These are phyloP conservation scores for Wickerhamiella spandovensis DNA, from an alignment of 805 yeast species.

Conservation along the genomic window DNA sequence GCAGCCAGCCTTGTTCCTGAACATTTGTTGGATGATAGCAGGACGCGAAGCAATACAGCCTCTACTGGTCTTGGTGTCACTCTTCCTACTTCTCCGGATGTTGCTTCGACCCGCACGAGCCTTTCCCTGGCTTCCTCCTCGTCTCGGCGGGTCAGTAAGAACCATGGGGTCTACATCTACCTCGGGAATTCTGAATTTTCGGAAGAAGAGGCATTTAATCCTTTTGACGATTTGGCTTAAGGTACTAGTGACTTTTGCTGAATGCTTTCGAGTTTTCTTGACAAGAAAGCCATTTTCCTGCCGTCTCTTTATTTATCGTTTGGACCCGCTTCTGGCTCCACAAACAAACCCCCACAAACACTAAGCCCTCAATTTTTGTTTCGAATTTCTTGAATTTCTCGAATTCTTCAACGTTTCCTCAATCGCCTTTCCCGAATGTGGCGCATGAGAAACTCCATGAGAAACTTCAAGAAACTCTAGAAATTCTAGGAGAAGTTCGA, in stretches of 20 bases:
- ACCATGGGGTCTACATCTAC: slow-evolving; percentile 17
- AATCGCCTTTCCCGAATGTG: too few species aligned
- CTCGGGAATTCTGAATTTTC: slow-evolving; percentile 7
- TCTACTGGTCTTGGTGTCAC: neutral
- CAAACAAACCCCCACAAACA: too few species aligned
- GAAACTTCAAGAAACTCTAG: too few species aligned
- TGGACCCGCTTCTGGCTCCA: too few species aligned
- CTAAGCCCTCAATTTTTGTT: neutral
- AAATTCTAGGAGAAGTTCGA: neutral
- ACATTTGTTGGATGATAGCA: slow-evolving; percentile 1
- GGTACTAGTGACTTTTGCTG: neutral
- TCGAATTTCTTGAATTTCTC: neutral
- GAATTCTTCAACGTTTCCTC: too few species aligned
- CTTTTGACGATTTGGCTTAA: slow-evolving; percentile 8
- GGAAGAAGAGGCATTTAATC: slow-evolving; percentile 14
- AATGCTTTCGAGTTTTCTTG: too few species aligned
- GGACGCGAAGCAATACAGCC: neutral
- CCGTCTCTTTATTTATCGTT: neutral
- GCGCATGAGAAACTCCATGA: too few species aligned
- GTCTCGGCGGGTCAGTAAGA: neutral
- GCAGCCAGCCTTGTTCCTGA: slow-evolving; percentile 1
- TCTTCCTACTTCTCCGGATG: neutral
- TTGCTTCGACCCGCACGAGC: neutral
- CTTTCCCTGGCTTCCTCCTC: neutral
- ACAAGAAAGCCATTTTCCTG: neutral